Evolutionary conservation across 495 filamentous ascomycete species (phyloP), one percentile per base, ranked within the genome.

Genomic region (Xylaria longipes): DNA sequence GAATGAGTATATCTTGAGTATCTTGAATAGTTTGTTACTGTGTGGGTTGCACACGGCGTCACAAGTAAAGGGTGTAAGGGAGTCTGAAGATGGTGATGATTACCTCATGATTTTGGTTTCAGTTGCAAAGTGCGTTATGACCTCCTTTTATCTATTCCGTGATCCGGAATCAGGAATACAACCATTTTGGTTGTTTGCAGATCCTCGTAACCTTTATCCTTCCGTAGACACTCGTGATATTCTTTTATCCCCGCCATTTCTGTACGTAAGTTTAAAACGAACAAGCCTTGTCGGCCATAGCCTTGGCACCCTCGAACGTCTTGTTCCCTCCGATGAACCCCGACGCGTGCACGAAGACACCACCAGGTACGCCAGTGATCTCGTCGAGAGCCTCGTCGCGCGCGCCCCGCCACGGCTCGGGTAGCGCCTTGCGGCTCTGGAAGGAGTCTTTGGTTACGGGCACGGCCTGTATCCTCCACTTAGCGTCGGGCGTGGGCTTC

Each of bases 301-400:
- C 88, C 77, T 93, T 84, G 33, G 90, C 95, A n/a, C 96, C 97
- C 62, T 97, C 94, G 77, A 90, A 94, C 0, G 91, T 95, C 84
- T 91, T 90, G 79, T 97, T 97, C 3, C 96, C 96, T 22, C 97
- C 96, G 80, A 98, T 97, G 80, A 99, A 99, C 5, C 96, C 97
- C 65, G 90, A 91, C 9, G 96, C 95, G 75, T 99, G 96, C 65
- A 97, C 92, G 79, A 99, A 99, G 29, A 98, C 89, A 48, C 92
- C 89, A 7, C 95, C 96, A 35, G 83, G 82, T 5, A 96, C 84
- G 0, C 94, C 93, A 43, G 88, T 81, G 8, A 97, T 85, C 69
- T 88, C 84, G 78, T 93, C 92, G 69, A 99, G 82, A 78, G 93
- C 87, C 74, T 92, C 89, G 77, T 98, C 96, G 27, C 97, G 87